Conservation (phyloP, 139 green algal species). For the Micractinium conductrix region DNA sequence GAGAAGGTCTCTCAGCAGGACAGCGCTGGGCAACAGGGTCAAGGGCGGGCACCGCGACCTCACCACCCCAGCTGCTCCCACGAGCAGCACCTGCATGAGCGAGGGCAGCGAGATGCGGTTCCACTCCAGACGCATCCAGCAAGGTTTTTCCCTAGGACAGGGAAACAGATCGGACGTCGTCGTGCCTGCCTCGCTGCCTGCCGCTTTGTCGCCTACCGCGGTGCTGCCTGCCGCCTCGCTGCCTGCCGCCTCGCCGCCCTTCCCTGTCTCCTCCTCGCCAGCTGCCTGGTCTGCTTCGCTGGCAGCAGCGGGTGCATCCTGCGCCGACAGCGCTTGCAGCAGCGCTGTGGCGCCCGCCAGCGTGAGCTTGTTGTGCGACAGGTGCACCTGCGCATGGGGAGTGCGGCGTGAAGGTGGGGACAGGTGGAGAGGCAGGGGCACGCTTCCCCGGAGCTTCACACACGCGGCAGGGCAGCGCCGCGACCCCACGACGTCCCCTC, state of each 20-base stretch:
- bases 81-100: slow-evolving; percentile 43
- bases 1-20: too few relatives aligned
- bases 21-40: too few relatives aligned
- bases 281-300: not conserved
- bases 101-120: slow-evolving; percentile 64
- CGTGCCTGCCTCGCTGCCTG: too few relatives aligned
- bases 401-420: not conserved
- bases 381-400: slow-evolving; percentile 46
- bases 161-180: too few relatives aligned
- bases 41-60: too few relatives aligned
- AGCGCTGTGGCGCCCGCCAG: slow-evolving; percentile 50
- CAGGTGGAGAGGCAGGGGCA: not conserved
- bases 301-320: not conserved
- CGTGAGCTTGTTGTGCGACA: slow-evolving; percentile 59
- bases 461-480: too few relatives aligned
- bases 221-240: too few relatives aligned
- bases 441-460: not conserved
- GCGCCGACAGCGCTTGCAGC: slow-evolving; percentile 40
- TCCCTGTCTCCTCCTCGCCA: not conserved
- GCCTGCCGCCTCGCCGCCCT: not conserved
- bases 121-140: slow-evolving; percentile 85
- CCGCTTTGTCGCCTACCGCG: too few relatives aligned
- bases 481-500: too few relatives aligned
- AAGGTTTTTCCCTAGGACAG: too few relatives aligned
- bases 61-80: too few relatives aligned